A percentile compares a stretch with the other conserved stretches of the same genome.
Conservation (phyloP, 2,329 filamentous ascomycete genomes). For the Aphanocladium album region DNA sequence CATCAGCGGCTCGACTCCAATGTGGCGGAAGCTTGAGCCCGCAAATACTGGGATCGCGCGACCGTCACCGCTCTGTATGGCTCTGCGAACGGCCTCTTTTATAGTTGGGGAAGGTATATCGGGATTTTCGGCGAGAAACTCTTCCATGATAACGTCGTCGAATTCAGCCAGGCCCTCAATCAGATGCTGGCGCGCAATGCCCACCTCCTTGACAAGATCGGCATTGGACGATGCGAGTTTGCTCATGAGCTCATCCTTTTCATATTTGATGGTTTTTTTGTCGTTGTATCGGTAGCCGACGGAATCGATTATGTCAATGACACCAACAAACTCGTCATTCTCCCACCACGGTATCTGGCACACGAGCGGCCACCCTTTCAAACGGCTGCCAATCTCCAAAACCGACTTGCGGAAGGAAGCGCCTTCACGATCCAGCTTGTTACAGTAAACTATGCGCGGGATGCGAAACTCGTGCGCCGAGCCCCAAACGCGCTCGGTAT, state of each 20-base stretch:
- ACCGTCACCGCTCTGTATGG: conserved; percentile 63
- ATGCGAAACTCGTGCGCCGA: conserved; percentile 84
- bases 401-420: conserved; percentile 80
- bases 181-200: conserved; percentile 68
- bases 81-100: conserved; percentile 67
- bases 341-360: conserved; percentile 97
- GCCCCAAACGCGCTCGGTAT: conserved; percentile 93
- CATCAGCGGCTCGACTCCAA: conserved; percentile 86
- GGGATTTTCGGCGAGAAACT: conserved; percentile 72
- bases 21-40: conserved; percentile 87
- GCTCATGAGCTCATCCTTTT: conserved; percentile 24
- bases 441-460: conserved; percentile 72
- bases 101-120: conserved; percentile 66
- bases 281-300: conserved; percentile 67
- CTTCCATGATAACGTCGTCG: conserved; percentile 80
- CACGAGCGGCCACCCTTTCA: conserved; percentile 81
- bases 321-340: conserved; percentile 71
- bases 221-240: conserved; percentile 43
- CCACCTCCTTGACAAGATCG: conserved; percentile 61
- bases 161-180: conserved; percentile 83
- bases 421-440: conserved; percentile 74
- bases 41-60: conserved; percentile 81
- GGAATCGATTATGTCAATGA: conserved; percentile 77
- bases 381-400: conserved; percentile 72
- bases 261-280: conserved; percentile 33